Conservation (phyloP, 495 filamentous ascomycete genomes). For the Aspergillus nanangensis region DNA sequence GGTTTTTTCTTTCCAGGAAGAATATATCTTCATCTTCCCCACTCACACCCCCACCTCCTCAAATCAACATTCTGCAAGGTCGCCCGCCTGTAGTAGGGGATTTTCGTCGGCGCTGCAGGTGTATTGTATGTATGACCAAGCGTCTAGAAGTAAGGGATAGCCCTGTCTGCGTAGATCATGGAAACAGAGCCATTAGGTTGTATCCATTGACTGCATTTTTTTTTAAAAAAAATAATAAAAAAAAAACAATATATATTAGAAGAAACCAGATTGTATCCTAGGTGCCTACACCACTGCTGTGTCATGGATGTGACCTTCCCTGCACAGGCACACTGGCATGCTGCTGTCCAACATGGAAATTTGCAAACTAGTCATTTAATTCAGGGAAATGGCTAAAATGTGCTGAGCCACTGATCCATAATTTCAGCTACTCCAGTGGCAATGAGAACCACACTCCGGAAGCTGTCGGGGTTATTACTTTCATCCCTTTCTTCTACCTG, state of each 20-base stretch:
- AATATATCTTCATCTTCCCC: too few species aligned
- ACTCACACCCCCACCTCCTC: too few species aligned
- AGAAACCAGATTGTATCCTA: neutral
- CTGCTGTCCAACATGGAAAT: neutral
- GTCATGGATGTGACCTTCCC: too few species aligned
- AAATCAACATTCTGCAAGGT: too few species aligned
- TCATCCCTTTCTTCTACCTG: too few species aligned
- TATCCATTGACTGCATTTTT: too few species aligned
- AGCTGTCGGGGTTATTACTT: too few species aligned
- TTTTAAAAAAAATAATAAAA: too few species aligned
- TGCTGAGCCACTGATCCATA: neutral
- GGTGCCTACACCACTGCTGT: neutral
- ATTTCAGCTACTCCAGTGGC: too few species aligned
- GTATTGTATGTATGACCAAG: constrained; percentile 8
- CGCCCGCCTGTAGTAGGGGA: neutral
- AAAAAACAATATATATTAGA: too few species aligned
- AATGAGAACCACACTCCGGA: too few species aligned
- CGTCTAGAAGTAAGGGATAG: constrained; percentile 17
- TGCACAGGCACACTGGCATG: neutral
- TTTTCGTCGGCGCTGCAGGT: constrained; percentile 1
- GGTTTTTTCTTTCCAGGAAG: too few species aligned
- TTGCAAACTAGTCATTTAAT: neutral
- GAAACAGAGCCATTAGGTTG: neutral
- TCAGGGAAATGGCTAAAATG: neutral
- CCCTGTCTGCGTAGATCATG: constrained; percentile 1